Base-by-base conservation (phyloP, 1,139 yeast genomes). In the Candida albicans region DNA sequence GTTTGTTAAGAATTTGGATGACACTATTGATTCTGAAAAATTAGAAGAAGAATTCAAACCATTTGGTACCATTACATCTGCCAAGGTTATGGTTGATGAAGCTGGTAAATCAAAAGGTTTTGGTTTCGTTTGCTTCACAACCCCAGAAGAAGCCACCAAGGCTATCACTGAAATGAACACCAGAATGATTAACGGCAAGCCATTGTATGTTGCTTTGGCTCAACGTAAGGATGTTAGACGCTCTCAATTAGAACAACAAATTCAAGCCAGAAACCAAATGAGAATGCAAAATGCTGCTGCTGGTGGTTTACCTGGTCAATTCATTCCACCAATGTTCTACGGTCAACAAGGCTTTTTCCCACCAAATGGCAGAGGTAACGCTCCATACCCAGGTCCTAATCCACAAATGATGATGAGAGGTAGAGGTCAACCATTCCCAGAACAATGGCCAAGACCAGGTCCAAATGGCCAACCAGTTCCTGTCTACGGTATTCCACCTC, bases 81-180 rank as follows among this genome's bases (percentile, higher is more conserved):
- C 95, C 56, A 90, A 88, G 77, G 96, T 93, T 56, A 91, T 93
- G 97, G 83, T 87, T 63, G 96, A 89, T 67, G 97, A 91, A 61
- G 70, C 82, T 52, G 97, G 96, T 58, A 90, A 89, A 75, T 89
- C 98, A 53, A 91, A 88, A 79, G 98, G 99, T 57, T 93, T 93
- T 68, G 99, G 99, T 64, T 93, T 93, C 67, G 99, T 93, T 60
- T 90, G 99, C 75, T 95, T 87, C 86, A 84, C 96, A 47, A 75
- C 95, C 54, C 97, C 98, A 62, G 99, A 93, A 72, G 99, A 93
- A 80, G 99, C 99, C 57, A 88, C 96, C 61, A 90, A 90, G 78
- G 99, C 99, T 55, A 90, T 91, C 68, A 82, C 95, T 60, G 99
- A 93, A 78, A 91, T 93, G 96, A 90, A 91, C 82, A 97, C 91